Base-by-base conservation (phyloP, 2,329 filamentous ascomycete genomes). In the Cytospora piceae region DNA sequence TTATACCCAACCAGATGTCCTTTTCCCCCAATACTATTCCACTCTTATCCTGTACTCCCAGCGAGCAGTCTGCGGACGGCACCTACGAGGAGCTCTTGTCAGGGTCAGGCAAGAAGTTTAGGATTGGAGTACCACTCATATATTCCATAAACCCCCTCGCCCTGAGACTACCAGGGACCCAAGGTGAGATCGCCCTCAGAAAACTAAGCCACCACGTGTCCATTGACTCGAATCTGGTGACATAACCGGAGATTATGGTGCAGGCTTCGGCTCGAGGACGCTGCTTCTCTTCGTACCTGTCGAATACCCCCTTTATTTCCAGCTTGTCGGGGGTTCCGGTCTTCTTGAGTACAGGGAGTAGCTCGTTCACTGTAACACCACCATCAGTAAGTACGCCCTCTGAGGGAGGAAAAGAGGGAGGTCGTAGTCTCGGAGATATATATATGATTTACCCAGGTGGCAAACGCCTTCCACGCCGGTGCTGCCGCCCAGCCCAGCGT, bases 161-260 rank as follows among this genome's bases (percentile, higher is more conserved):
- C 34, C 63, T 66, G 29, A 32, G 7, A 9, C 29, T 46, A 24
- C 63, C 63, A 6, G 58, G 53, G n/a, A 68, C n/a, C 54, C 56
- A 66, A 12, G 63, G 59, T 4, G 49, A 57, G 15, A 68, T 6
- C 7, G 46, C 8, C 9, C 58, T 42, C 1, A 58, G 20, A 8
- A 59, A 14, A 39, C 66, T 49, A 37, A 56, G 37, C 61, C 62
- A 70, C 71, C 71, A 72, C 17, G 65, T 70, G 29, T 72, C 68
- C 64, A 72, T 65, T 6, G 70, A 68, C 57, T 73, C 72, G 34
- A 68, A 72, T 0, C 69, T 68, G 11, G 70, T 72, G 17, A 71
- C 61, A 11, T 69, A 68, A 39, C 65, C 61, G 11, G 71, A 72
- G 24, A 69, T 17, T 2, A 27, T 65, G 20, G 69, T 63, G 4